Evolutionary conservation across 2,329 filamentous ascomycete species (phyloP), one percentile per base, ranked within the genome.

Genomic region (Curvularia sp.): DNA sequence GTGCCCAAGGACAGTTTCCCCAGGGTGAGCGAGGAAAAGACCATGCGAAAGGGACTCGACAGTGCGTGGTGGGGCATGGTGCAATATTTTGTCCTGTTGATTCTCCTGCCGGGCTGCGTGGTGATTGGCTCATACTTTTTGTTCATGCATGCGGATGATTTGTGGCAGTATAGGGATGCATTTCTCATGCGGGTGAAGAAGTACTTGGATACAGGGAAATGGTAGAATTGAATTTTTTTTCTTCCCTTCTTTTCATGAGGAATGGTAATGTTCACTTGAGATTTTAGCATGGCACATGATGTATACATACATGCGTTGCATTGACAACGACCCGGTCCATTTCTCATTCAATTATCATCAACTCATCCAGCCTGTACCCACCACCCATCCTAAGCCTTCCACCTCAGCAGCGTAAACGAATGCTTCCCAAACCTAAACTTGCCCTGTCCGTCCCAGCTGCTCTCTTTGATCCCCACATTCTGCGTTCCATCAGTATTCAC

Each of bases 351-450:
- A n/a, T n/a, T n/a, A n/a, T n/a, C n/a, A n/a, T n/a, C n/a, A n/a
- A n/a, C n/a, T n/a, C 13, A 15, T n/a, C 15, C 4, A 15, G 32
- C 32, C 5, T 13, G 5, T 3, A 15, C 32, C 13, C 9, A n/a
- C 32, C 6, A 34, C 1, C 32, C 32, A 13, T 4, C n/a, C 47
- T 27, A 58, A 50, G 57, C 57, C 60, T 82, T 83, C 83, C 83
- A 86, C 63, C 82, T 80, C 67, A 93, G 73, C 76, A 93, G 77
- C 2, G 88, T 91, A 46, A 93, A 82, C 2, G 88, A 90, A 72
- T 89, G 86, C 79, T 87, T 91, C 1, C 82, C 80, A 75, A 93
- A 93, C 2, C 78, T 83, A 69, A 85, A 92, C 42, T 78, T 74
- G 1, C 85, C 87, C 70, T 84, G 76, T 0, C 84, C 87, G 70